phyloP scores from a whole-genome alignment of 805 yeast genomes.

The Kodamaea neixiangensis region DNA sequence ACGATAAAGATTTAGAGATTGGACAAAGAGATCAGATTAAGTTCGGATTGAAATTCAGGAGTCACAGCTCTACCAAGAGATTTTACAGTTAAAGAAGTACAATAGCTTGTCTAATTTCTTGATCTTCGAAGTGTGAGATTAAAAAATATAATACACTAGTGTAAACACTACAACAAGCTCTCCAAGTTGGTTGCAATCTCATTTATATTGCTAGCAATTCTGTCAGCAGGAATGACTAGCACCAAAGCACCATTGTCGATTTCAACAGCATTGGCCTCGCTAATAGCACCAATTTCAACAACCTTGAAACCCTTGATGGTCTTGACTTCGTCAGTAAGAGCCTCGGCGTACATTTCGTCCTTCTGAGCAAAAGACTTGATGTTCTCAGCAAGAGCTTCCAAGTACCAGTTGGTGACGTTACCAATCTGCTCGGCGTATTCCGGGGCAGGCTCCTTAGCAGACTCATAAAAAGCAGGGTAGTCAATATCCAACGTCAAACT shows the following conservation, averaged over 20 bases:
- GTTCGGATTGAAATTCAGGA: too few relatives aligned
- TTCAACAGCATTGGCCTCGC: background rate
- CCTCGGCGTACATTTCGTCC: slow-evolving; percentile 16
- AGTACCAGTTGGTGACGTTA: slow-evolving; percentile 14
- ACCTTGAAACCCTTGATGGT: slow-evolving; percentile 12
- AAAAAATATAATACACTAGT: background rate
- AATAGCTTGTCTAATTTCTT: too few relatives aligned
- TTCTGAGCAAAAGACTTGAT: slow-evolving; percentile 11
- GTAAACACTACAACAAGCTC: background rate
- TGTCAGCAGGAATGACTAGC: slow-evolving; percentile 7
- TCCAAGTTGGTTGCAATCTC: slow-evolving; percentile 4
- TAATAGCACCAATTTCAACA: slow-evolving; percentile 6
- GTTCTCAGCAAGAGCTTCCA: slow-evolving; percentile 9
- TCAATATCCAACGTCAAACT: slow-evolving; percentile 13
- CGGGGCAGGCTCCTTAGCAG: slow-evolving; percentile 8
- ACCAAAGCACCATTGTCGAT: slow-evolving; percentile 12
- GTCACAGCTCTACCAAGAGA: too few relatives aligned
- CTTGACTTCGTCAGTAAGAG: slow-evolving; percentile 15
- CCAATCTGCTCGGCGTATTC: slow-evolving; percentile 12
- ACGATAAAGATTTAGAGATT: too few relatives aligned
- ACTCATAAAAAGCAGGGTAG: slow-evolving; percentile 11
- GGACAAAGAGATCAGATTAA: too few relatives aligned
- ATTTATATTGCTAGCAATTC: slow-evolving; percentile 10
- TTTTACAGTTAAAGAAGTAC: too few relatives aligned
- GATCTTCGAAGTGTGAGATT: too few relatives aligned